A percentile compares a stretch with the other conserved stretches of the same genome.
Evolutionary conservation across 768 basidiomycete species (phyloP).

Genomic region (Termitomyces sp.): DNA sequence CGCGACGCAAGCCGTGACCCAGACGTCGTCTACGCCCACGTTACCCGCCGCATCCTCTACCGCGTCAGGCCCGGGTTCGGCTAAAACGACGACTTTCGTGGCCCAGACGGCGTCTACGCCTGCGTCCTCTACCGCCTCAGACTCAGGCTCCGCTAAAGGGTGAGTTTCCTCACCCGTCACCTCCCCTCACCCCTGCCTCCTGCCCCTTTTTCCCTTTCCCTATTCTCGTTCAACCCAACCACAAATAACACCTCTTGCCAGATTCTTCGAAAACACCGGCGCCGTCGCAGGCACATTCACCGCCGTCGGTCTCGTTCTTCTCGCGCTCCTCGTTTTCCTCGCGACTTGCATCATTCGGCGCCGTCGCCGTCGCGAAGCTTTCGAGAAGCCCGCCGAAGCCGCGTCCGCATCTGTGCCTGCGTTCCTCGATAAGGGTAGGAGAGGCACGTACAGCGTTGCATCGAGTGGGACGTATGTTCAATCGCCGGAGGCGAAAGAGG

Average conservation of each 20-base stretch:
- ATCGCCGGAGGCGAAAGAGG: too few species aligned
- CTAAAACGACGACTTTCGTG: too few species aligned
- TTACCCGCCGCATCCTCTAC: too few species aligned
- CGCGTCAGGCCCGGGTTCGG: too few species aligned
- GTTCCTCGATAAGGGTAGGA: slow-evolving; percentile 31
- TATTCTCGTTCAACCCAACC: not conserved
- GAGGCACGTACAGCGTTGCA: not conserved
- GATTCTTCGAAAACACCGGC: too few species aligned
- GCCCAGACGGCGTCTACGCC: too few species aligned
- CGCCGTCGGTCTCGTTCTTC: not conserved
- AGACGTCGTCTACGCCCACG: not conserved
- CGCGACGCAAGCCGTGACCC: too few species aligned
- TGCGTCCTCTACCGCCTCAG: not conserved
- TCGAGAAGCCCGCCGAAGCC: not conserved
- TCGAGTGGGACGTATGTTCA: not conserved
- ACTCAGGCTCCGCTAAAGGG: not conserved
- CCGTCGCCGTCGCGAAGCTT: not conserved
- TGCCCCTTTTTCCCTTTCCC: too few species aligned
- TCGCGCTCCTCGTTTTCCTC: slow-evolving; percentile 14
- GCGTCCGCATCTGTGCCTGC: not conserved
- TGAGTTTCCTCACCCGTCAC: not conserved
- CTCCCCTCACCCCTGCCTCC: too few species aligned
- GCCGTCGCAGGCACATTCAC: slow-evolving; percentile 21
- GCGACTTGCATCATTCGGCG: too few species aligned
- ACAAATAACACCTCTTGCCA: not conserved